Evolutionary conservation across 2,329 filamentous ascomycete genomes (phyloP).

Genomic region (Cladosporium oxysporum): DNA sequence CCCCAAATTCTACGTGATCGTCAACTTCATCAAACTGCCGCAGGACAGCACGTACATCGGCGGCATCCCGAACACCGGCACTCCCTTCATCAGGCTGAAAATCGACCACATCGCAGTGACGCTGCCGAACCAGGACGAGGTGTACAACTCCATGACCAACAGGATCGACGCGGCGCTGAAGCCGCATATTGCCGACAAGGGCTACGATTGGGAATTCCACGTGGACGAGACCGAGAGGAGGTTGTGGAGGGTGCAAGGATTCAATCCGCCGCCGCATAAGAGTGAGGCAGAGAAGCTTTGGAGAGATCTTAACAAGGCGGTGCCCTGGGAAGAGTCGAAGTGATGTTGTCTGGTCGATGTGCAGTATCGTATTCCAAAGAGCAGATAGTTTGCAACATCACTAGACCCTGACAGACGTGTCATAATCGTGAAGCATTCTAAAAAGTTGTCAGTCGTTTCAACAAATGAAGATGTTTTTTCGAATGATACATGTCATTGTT

Average conservation of each 20-base stretch:
- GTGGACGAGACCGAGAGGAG: conserved; percentile 46
- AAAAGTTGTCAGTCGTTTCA: too few species aligned
- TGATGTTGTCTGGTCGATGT: neutral
- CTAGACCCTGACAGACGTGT: too few species aligned
- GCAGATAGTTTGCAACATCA: too few species aligned
- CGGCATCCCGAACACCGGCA: conserved; percentile 27
- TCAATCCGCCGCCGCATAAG: conserved; percentile 40
- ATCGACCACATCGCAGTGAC: conserved; percentile 39
- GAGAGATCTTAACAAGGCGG: conserved; percentile 31
- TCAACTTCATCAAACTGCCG: conserved; percentile 41
- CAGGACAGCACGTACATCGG: conserved; percentile 36
- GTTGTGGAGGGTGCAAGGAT: conserved; percentile 49
- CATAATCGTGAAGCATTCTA: too few species aligned
- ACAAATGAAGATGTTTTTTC: too few species aligned
- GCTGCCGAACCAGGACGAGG: conserved; percentile 22
- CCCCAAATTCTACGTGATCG: conserved; percentile 49
- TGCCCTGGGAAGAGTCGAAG: conserved; percentile 23
- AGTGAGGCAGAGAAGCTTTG: conserved; percentile 42
- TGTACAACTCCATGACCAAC: conserved; percentile 26
- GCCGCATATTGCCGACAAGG: conserved; percentile 44
- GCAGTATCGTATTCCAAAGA: neutral
- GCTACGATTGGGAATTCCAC: conserved; percentile 49
- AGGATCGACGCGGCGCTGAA: conserved; percentile 40
- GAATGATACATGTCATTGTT: too few species aligned
- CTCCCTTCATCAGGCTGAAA: conserved; percentile 42